Conservation (phyloP, 1,284 basidiomycete species). For the Tylopilus sp. region DNA sequence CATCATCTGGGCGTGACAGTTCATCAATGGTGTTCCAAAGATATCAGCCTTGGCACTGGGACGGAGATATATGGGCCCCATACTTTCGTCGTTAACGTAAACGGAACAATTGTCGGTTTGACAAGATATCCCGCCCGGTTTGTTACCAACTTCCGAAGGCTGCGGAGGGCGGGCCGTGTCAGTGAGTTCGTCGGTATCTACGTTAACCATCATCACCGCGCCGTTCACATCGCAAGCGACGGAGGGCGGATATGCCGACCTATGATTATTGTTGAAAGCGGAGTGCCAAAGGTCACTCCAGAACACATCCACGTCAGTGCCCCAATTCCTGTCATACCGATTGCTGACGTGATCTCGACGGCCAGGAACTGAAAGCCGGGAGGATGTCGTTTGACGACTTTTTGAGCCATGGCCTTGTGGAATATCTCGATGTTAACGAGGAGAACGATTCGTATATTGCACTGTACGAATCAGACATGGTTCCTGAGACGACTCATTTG, state of each 20-base stretch:
- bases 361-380: slow-evolving; percentile 84
- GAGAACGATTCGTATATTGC: slow-evolving; percentile 99
- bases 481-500: slow-evolving; percentile 89
- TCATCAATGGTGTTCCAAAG: slow-evolving; percentile 55
- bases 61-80: slow-evolving; percentile 95
- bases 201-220: slow-evolving; percentile 95
- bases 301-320: slow-evolving; percentile 81
- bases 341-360: slow-evolving; percentile 26
- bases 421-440: slow-evolving; percentile 99
- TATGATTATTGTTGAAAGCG: slow-evolving; percentile 96
- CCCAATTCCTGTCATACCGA: slow-evolving; percentile 13
- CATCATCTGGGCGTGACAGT: slow-evolving; percentile 20
- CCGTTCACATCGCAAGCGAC: slow-evolving; percentile 97
- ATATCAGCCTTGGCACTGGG: slow-evolving; percentile 93
- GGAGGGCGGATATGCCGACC: slow-evolving; percentile 99
- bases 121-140: slow-evolving; percentile 91
- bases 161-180: slow-evolving; percentile 91
- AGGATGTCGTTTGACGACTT: slow-evolving; percentile 95
- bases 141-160: slow-evolving; percentile 90
- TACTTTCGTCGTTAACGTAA: slow-evolving; percentile 97
- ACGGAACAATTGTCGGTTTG: slow-evolving; percentile 95
- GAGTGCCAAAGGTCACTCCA: slow-evolving; percentile 80
- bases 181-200: slow-evolving; percentile 99
- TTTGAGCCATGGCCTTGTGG: slow-evolving; percentile 94
- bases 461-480: slow-evolving; percentile 92